Base-by-base conservation (phyloP, 176 grass and related monocot species). In the Oryza meridionalis region DNA sequence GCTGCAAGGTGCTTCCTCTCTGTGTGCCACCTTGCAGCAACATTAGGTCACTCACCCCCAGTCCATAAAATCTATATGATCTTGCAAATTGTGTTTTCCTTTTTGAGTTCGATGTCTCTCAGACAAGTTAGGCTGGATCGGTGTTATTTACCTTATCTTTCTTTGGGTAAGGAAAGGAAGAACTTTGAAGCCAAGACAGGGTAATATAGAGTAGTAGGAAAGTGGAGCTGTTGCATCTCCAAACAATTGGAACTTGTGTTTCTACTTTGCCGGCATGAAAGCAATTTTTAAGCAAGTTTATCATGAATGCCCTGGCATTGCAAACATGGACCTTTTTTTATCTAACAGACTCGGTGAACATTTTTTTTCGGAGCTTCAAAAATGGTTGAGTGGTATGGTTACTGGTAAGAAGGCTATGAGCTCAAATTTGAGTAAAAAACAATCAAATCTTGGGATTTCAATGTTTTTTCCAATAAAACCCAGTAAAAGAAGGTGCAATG, bases 1-100 rank as follows among this genome's bases (percentile, higher is more conserved):
- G 75, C 76, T 67, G 46, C 59, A 74, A 69, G 81, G 68, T 62
- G 73, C 59, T 84, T 74, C 3, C 21, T 61, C 58, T 61, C 58
- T 22, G 45, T 69, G 69, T 75, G 70, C 33, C 81, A 84, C 76
- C 62, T 80, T 38, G 63, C 61, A 79, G 21, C 32, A 68, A 43
- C 24, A 58, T 45, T 79, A 83, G 35, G 69, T 79, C 81, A 88
- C 38, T 40, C 38, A 40, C 38, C 38, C 38, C 38, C 38, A 14
- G 3, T 5, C 14, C 47, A 73, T 88, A 68, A 68, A 25, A 73
- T 73, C 78, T 88, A 67, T 50, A 50, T 16, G 14, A 43, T 74
- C 45, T 5, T 46, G 16, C 29, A 26, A 51, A 35, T 67, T 58
- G 14, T 8, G 43, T 27, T 15, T 67, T 21, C 0, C 38, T 15